A percentile compares a stretch with the other conserved stretches of the same genome.
Evolutionary conservation across 2,329 filamentous ascomycete genomes (phyloP).

Genomic region (Clathrospora elynae): DNA sequence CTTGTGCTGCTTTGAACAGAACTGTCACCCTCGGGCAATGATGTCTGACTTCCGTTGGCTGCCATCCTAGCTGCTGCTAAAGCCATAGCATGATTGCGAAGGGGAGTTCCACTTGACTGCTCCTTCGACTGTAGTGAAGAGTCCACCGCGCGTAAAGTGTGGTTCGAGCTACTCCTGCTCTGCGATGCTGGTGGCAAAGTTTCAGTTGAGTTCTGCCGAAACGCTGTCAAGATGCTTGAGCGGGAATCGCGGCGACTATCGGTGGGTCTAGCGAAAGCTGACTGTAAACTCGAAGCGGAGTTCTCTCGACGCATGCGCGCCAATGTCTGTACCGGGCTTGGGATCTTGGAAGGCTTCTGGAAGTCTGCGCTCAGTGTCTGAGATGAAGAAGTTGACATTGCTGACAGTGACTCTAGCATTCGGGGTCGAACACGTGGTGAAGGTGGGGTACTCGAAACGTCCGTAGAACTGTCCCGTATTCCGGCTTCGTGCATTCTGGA

Average conservation of each 20-base stretch:
- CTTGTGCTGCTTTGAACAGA: slow-evolving; percentile 9
- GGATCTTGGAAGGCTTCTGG: slow-evolving; percentile 48
- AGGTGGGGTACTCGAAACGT: slow-evolving; percentile 7
- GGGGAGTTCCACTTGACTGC: slow-evolving; percentile 23
- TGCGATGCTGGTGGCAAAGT: slow-evolving; percentile 17
- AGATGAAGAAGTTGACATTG: not conserved
- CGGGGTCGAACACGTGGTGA: slow-evolving; percentile 1
- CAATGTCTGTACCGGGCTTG: slow-evolving; percentile 48
- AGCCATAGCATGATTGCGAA: slow-evolving; percentile 28
- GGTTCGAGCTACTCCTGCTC: slow-evolving; percentile 28
- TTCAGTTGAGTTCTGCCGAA: slow-evolving; percentile 25
- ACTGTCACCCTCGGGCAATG: slow-evolving; percentile 7
- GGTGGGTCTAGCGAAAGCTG: slow-evolving; percentile 23
- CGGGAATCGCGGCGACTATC: slow-evolving; percentile 37
- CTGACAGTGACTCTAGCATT: not conserved
- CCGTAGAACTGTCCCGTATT: slow-evolving; percentile 11
- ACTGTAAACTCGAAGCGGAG: slow-evolving; percentile 48
- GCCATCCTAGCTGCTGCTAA: slow-evolving; percentile 26
- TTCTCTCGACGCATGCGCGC: slow-evolving; percentile 47
- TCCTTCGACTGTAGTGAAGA: slow-evolving; percentile 18
- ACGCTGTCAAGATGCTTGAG: slow-evolving; percentile 39
- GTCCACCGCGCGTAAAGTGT: slow-evolving; percentile 18
- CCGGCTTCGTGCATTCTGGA: slow-evolving; percentile 10
- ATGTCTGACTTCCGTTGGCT: slow-evolving; percentile 16
- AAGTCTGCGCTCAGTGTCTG: slow-evolving; percentile 14